These are phyloP conservation scores for Aspergillus affinis DNA, from an alignment of 495 filamentous ascomycete genomes.

Conservation along the genomic window DNA sequence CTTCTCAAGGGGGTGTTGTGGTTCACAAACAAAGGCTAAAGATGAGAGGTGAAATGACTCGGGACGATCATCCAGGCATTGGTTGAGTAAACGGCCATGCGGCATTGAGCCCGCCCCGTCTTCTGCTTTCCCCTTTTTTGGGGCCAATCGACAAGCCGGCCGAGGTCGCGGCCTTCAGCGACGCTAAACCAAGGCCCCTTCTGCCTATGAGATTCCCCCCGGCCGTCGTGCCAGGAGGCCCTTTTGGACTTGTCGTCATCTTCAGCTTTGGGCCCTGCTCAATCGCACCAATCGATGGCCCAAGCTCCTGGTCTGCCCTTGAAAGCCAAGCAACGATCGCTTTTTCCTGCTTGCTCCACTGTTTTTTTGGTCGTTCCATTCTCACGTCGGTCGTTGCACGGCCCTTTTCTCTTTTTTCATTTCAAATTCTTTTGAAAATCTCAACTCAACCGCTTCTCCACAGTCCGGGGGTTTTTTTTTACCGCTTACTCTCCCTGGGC, in stretches of 20 bases:
- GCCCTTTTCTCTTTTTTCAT: slow-evolving; percentile 3
- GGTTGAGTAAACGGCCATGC: slow-evolving; percentile 28
- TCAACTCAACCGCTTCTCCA: slow-evolving; percentile 21
- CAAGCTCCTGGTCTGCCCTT: slow-evolving; percentile 30
- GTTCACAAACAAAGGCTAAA: slow-evolving; percentile 12
- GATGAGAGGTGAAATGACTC: slow-evolving; percentile 22
- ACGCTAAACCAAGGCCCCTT: not conserved
- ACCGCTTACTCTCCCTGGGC: not conserved
- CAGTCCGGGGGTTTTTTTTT: slow-evolving; percentile 20
- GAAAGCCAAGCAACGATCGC: not conserved
- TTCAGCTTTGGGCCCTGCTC: slow-evolving; percentile 19
- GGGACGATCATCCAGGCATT: slow-evolving; percentile 29
- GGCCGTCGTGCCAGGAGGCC: slow-evolving; percentile 4
- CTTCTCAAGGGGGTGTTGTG: not conserved
- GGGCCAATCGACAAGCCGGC: slow-evolving; percentile 31
- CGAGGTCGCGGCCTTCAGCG: slow-evolving; percentile 23
- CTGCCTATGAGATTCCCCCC: not conserved
- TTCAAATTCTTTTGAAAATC: not conserved
- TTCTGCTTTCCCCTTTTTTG: slow-evolving; percentile 24
- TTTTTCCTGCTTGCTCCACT: slow-evolving; percentile 1
- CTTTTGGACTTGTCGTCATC: slow-evolving; percentile 20
- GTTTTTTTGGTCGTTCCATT: slow-evolving; percentile 17
- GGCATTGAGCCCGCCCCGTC: slow-evolving; percentile 25
- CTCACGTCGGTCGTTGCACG: slow-evolving; percentile 7
- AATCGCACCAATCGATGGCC: slow-evolving; percentile 30